Evolutionary conservation across 805 yeast genomes (phyloP), one percentile per base, ranked within the genome.

Genomic region (Yamadazyma philogaea): DNA sequence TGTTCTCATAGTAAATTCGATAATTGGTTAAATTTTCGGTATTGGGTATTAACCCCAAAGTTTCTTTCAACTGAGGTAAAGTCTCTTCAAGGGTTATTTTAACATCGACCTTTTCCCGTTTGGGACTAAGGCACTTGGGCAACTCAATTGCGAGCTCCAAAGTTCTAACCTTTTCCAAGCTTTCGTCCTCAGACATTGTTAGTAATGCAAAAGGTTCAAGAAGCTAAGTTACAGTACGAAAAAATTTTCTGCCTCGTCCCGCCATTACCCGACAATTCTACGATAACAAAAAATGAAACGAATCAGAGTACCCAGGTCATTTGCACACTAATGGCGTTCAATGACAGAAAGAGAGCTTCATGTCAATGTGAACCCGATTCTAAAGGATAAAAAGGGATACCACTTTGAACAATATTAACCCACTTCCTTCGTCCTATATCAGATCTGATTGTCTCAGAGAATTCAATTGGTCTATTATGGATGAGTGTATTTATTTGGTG

Each of bases 1-100:
- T 51, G 17, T 68, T 74, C 6, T 65, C 58, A 33, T 55, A 57
- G 32, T 53, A 57, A 16, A 86, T 65, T 3, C 72, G 61, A 56
- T 78, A 87, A 50, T 79, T 75, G 22, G 95, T 82, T 52, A 75
- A 71, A 37, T 79, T 82, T 51, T 72, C 72, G 33, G 84, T 75
- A 19, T 70, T 68, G 7, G 84, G 77, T 22, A 79, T 61, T n/a
- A 78, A 62, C n/a, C 73, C 63, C 38, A 87, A 61, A 12, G 84
- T 72, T 54, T 78, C 79, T 47, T 68, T 72, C 37, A 87, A 68
- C 42, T 82, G 86, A 34, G 72, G 63, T 38, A 84, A 55, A 15
- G 81, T 60, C 47, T 81, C 88, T 37, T 44, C 60, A 57, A 51
- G 46, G 22, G 61, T 51, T 18, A 66, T 60, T 27, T 63, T 62